phyloP scores from a whole-genome alignment of 192 early-diverging fungal species.

The Dimargaris verticillata region DNA sequence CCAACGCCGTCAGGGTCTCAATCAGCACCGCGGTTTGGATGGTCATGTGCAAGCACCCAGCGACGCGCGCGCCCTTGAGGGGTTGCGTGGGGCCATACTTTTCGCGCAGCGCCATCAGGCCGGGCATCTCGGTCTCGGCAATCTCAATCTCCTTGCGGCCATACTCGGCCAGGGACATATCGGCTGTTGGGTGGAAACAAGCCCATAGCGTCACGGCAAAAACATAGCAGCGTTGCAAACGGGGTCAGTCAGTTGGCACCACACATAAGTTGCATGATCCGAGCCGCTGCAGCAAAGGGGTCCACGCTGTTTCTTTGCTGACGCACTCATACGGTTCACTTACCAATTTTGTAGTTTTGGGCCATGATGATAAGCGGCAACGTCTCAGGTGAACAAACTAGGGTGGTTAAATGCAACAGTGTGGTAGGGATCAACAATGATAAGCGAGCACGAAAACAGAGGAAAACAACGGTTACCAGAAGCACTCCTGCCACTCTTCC shows the following conservation, averaged over 20 bases:
- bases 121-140: slow-evolving; percentile 98
- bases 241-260: neutral
- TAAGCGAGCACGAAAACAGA: too few species aligned
- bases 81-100: slow-evolving; percentile 84
- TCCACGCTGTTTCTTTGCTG: neutral
- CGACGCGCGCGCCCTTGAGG: slow-evolving; percentile 88
- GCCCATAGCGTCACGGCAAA: neutral
- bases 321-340: neutral
- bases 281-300: neutral
- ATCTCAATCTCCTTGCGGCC: slow-evolving; percentile 93
- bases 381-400: too few species aligned
- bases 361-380: neutral
- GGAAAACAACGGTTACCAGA: too few species aligned
- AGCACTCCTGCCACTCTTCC: too few species aligned
- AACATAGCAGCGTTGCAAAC: neutral
- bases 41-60: slow-evolving; percentile 98
- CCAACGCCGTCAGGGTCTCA: slow-evolving; percentile 87
- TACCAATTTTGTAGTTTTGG: slow-evolving; percentile 13
- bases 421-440: too few species aligned
- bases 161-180: slow-evolving; percentile 87
- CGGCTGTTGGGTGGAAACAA: slow-evolving; percentile 40
- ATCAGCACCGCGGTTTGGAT: slow-evolving; percentile 97
- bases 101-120: slow-evolving; percentile 82
- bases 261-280: neutral
- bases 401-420: too few species aligned